These are phyloP conservation scores for Brassica cretica DNA, from an alignment of 345 rosid genomes.

Conservation along the genomic window DNA sequence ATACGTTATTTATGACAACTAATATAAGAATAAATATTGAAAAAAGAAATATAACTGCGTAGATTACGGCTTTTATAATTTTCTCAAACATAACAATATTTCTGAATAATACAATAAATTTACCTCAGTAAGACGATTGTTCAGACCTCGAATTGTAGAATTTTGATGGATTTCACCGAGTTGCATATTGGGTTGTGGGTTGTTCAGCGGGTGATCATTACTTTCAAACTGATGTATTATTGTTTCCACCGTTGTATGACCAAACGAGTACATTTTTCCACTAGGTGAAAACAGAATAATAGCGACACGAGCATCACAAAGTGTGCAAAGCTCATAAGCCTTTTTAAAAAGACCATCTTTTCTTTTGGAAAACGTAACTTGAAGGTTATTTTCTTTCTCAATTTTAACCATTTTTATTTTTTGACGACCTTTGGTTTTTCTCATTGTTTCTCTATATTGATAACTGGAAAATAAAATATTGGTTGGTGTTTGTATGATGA, in stretches of 20 bases:
- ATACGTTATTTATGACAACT: neutral
- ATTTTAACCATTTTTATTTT: constrained; percentile 29
- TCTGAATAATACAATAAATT: neutral
- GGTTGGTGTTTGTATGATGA: neutral
- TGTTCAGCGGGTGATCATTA: neutral
- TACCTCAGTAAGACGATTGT: constrained; percentile 47
- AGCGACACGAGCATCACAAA: constrained; percentile 29
- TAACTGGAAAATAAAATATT: neutral
- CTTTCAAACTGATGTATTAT: constrained; percentile 40
- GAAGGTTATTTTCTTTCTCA: constrained; percentile 31
- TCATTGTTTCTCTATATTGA: constrained; percentile 26
- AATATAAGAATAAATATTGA: neutral
- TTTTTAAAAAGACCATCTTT: constrained; percentile 36
- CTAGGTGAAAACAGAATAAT: constrained; percentile 26
- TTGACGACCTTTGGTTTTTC: constrained; percentile 36
- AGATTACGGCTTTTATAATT: neutral
- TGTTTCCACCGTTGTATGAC: constrained; percentile 53
- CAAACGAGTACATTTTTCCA: constrained; percentile 56
- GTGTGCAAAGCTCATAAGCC: constrained; percentile 34
- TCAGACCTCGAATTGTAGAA: constrained; percentile 46
- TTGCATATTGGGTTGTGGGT: constrained; percentile 7
- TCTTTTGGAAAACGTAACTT: constrained; percentile 38
- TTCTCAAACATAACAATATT: neutral
- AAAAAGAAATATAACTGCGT: neutral
- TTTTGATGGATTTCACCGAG: constrained; percentile 44